phyloP scores from a whole-genome alignment of 352 stramenopile species.

The Globisporangium iwayamae region DNA sequence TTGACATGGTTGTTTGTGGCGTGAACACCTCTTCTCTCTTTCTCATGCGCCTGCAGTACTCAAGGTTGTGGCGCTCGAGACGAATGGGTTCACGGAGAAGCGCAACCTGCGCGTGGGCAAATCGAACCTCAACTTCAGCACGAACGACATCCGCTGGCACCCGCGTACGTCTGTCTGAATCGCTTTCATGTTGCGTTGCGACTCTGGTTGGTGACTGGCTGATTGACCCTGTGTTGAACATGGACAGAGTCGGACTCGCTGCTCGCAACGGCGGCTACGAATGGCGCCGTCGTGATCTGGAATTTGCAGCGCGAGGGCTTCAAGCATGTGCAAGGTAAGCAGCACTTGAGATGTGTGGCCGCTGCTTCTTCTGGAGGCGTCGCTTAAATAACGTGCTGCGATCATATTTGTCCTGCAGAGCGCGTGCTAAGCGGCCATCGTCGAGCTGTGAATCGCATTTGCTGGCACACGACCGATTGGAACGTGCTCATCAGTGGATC shows the following conservation, averaged over 20 bases:
- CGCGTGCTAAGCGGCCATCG: conserved; percentile 78
- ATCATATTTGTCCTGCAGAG: conserved; percentile 32
- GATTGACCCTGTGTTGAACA: not conserved
- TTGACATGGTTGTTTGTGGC: not conserved
- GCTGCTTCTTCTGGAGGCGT: not conserved
- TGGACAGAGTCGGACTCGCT: conserved; percentile 72
- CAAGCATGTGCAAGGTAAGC: conserved; percentile 81
- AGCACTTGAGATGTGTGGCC: not conserved
- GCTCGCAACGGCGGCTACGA: conserved; percentile 81
- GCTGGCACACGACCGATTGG: conserved; percentile 78
- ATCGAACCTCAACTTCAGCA: conserved; percentile 84
- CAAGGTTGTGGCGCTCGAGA: conserved; percentile 81
- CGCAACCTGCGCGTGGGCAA: conserved; percentile 83
- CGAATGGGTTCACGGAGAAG: conserved; percentile 75
- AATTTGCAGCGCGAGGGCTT: conserved; percentile 85
- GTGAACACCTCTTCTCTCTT: not conserved
- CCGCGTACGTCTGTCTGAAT: conserved; percentile 42
- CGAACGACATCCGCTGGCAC: conserved; percentile 88
- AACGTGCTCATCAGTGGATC: conserved; percentile 84
- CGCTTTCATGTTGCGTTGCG: not conserved
- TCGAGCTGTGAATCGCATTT: conserved; percentile 85
- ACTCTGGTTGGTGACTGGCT: not conserved
- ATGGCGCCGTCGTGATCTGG: conserved; percentile 84
- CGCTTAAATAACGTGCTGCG: not conserved
- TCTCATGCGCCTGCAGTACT: conserved; percentile 39